A percentile compares a stretch with the other conserved stretches of the same genome.
phyloP scores from a whole-genome alignment of 352 stramenopile genomes.

The Blastocystis sp. region DNA sequence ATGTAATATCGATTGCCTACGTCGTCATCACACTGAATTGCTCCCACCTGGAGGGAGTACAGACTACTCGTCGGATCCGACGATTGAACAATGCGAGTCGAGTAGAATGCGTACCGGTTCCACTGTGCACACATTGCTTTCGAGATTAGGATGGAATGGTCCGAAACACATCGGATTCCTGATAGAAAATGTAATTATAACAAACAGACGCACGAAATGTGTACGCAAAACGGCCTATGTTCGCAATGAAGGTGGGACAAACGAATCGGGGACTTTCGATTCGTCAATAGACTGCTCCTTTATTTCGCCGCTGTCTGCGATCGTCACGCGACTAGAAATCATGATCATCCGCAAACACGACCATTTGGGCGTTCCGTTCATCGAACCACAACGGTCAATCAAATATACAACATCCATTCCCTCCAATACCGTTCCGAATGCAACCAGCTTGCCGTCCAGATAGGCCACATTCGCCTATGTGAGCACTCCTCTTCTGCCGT shows the following conservation, averaged over 20 bases:
- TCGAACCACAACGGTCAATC: conserved; percentile 12
- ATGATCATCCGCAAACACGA: background rate
- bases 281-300: background rate
- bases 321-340: conserved; percentile 8
- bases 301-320: conserved; percentile 18
- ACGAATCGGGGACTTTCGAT: background rate
- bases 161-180: background rate
- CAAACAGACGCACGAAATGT: background rate
- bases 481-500: background rate
- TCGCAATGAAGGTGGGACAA: background rate
- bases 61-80: conserved; percentile 39
- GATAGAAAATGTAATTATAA: background rate
- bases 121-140: background rate
- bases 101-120: conserved; percentile 45
- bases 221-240: background rate
- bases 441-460: conserved; percentile 41
- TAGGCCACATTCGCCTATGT: conserved; percentile 50
- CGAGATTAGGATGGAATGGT: background rate
- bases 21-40: background rate
- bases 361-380: conserved; percentile 9
- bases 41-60: conserved; percentile 8
- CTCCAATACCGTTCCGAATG: conserved; percentile 37
- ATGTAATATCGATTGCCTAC: conserved; percentile 40
- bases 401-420: conserved; percentile 53
- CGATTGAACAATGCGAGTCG: conserved; percentile 44